Evolutionary conservation across 2,329 filamentous ascomycete species (phyloP), one percentile per base, ranked within the genome.

Genomic region (Fusarium bactridioides): DNA sequence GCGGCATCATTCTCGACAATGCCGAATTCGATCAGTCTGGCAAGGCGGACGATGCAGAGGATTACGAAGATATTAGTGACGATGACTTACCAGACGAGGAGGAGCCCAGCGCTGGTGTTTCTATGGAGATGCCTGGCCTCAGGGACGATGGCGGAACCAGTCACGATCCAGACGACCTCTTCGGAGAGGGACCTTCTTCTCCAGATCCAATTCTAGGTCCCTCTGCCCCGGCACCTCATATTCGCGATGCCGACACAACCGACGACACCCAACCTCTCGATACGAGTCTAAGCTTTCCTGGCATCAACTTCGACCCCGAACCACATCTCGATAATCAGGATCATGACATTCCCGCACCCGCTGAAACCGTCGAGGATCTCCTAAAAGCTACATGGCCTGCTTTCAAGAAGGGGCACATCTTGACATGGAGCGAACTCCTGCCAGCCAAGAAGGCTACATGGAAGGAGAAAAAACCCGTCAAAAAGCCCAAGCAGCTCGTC

Each of bases 41-140:
- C 80, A 99, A 99, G 82, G 95, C 94, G 61, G 94, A 94, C 67
- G 93, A 98, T 82, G 96, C 96, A 44, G 84, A 96, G 70, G 96
- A 99, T 79, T 99, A 87, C 76, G 94, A 93, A 79, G 94, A 97
- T 78, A 95, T 98, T 70, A 92, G 92, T 73, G 95, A 98, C 79
- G 94, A 97, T 79, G 95, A 98, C 71, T 87, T 97, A 12, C 92
- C 94, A 16, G 94, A 96, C 11, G 94, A 96, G 71, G 94, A 95
- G 72, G 88, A 91, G 61, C 82, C 81, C 33, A 81, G 80, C 16
- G 81, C 79, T 10, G 81, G 79, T 57, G 77, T 79, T 21, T 86
- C 84, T 19, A 79, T 83, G 51, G 86, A 89, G 61, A 79, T 86
- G n/a, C 87, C 87, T 2, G 86, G 84, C 16, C 78, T 89, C 33